phyloP scores from a whole-genome alignment of 2,329 filamentous ascomycete species.

The Gremmenia infestans region DNA sequence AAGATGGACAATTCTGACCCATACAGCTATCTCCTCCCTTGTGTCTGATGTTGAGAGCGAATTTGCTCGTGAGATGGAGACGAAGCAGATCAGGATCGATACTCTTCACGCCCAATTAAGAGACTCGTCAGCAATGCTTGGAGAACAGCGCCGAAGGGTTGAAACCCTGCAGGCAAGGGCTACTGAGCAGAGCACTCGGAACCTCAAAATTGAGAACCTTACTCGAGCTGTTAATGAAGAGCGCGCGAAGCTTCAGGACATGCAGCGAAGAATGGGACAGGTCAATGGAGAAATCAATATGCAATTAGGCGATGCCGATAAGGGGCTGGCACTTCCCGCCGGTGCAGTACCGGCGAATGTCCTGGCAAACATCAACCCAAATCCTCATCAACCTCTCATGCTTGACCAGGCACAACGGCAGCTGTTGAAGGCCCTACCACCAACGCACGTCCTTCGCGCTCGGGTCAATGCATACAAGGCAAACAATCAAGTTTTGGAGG shows the following conservation, averaged over 20 bases:
- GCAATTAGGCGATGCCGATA: constrained; percentile 33
- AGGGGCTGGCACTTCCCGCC: constrained; percentile 22
- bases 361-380: constrained; percentile 23
- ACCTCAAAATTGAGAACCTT: constrained; percentile 72
- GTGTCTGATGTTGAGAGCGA: constrained; percentile 73
- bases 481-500: constrained; percentile 62
- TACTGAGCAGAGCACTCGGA: constrained; percentile 57
- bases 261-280: constrained; percentile 43
- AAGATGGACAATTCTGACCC: constrained; percentile 31
- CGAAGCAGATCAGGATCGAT: constrained; percentile 81
- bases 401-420: constrained; percentile 37
- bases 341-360: constrained; percentile 22
- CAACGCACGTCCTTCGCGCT: constrained; percentile 57
- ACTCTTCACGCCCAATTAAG: constrained; percentile 75
- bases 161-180: constrained; percentile 65
- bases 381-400: constrained; percentile 37
- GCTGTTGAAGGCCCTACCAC: constrained; percentile 45
- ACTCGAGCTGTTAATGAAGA: constrained; percentile 69
- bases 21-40: constrained; percentile 72
- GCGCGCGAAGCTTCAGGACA: constrained; percentile 46
- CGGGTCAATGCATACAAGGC: constrained; percentile 64
- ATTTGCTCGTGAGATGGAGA: constrained; percentile 74
- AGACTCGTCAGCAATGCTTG: constrained; percentile 71
- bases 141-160: constrained; percentile 68
- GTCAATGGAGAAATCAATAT: constrained; percentile 51